Evolutionary conservation across 805 yeast genomes (phyloP).

Genomic region (Grigorovia transvaalensis): DNA sequence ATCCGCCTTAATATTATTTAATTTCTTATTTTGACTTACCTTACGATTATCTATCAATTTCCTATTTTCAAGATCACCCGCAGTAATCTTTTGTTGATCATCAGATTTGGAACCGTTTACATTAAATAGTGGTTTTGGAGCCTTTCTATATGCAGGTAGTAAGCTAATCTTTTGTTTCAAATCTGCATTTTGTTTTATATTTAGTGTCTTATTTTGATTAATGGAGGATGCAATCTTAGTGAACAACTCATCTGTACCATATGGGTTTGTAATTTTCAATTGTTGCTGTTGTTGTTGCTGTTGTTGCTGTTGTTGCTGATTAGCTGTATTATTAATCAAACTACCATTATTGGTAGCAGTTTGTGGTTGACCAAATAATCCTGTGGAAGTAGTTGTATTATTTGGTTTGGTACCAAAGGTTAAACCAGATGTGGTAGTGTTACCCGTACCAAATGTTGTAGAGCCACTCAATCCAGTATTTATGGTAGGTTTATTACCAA

Average conservation of each 20-base stretch:
- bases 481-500: constrained; percentile 25
- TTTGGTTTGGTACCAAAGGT: constrained; percentile 29
- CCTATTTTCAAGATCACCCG: background rate
- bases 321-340: constrained; percentile 27
- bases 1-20: background rate
- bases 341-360: constrained; percentile 31
- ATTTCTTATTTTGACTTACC: background rate
- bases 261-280: constrained; percentile 43
- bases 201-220: constrained; percentile 28
- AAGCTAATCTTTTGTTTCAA: constrained; percentile 53
- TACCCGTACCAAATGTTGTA: background rate
- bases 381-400: constrained; percentile 12
- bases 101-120: background rate
- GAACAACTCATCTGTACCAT: constrained; percentile 69
- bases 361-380: constrained; percentile 7
- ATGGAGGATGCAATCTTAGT: constrained; percentile 27
- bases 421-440: background rate
- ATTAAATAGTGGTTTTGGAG: constrained; percentile 51
- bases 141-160: constrained; percentile 47
- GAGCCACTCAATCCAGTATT: constrained; percentile 17
- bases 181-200: constrained; percentile 37
- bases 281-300: constrained; percentile 27
- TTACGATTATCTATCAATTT: background rate
- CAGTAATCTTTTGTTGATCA: background rate
- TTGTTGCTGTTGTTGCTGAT: constrained; percentile 5